A percentile compares a stretch with the other conserved stretches of the same genome.
phyloP scores from a whole-genome alignment of 768 basidiomycete species.

The Calocybe gangraenosa region DNA sequence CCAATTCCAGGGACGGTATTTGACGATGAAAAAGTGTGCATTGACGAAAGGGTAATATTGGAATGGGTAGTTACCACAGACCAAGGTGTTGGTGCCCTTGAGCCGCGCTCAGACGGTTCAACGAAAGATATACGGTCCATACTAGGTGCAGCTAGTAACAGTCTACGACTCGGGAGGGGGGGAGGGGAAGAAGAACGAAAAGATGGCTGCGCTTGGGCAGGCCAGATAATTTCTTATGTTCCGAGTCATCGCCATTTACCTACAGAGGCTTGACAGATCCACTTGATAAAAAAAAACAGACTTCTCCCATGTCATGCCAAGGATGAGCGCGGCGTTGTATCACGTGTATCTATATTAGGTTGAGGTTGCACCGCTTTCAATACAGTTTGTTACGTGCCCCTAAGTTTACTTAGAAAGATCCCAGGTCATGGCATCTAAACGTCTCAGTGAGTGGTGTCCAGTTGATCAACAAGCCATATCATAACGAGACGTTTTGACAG shows the following conservation, averaged over 20 bases:
- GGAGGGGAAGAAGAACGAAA: not conserved
- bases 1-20: constrained; percentile 19
- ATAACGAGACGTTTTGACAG: constrained; percentile 31
- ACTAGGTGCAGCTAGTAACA: not conserved
- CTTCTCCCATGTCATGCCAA: too few relatives aligned
- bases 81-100: not conserved
- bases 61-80: not conserved
- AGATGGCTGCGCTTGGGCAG: too few relatives aligned
- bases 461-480: not conserved
- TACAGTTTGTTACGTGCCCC: too few relatives aligned
- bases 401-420: not conserved
- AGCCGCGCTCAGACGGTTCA: not conserved
- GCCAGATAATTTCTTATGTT: too few relatives aligned
- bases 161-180: not conserved
- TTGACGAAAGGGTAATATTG: not conserved
- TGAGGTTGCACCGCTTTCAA: too few relatives aligned
- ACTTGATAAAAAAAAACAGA: too few relatives aligned
- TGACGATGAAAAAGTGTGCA: constrained; percentile 1
- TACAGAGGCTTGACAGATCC: too few relatives aligned
- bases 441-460: constrained; percentile 14
- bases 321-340: too few relatives aligned
- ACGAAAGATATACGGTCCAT: not conserved
- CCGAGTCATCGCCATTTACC: too few relatives aligned
- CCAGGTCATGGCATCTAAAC: constrained; percentile 8
- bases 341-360: too few relatives aligned